A percentile compares a stretch with the other conserved stretches of the same genome.
These are phyloP conservation scores for Aspergillus ibericus DNA, from an alignment of 2,329 filamentous ascomycete genomes.

Conservation along the genomic window DNA sequence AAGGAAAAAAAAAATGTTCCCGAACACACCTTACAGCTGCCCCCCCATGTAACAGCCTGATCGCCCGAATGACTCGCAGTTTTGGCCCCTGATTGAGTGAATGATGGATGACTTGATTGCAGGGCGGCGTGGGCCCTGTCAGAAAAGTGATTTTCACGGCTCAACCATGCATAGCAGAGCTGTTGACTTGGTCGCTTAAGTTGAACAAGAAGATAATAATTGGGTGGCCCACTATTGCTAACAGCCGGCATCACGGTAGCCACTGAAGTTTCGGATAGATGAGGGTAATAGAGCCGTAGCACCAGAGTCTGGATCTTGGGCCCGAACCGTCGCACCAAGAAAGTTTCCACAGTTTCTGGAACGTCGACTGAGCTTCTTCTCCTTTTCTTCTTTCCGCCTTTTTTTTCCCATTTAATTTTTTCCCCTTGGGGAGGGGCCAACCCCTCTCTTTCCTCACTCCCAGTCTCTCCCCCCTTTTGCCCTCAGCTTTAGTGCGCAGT, in stretches of 20 bases:
- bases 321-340: slow-evolving; percentile 18
- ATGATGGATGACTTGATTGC: slow-evolving; percentile 12
- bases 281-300: slow-evolving; percentile 15
- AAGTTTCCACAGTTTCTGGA: slow-evolving; percentile 24
- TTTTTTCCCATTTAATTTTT: not conserved
- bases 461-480: not conserved
- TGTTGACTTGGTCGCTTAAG: not conserved
- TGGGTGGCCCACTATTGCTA: slow-evolving; percentile 5
- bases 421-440: not conserved
- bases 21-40: slow-evolving; percentile 10
- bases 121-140: slow-evolving; percentile 16
- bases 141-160: slow-evolving; percentile 10
- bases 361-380: slow-evolving; percentile 13
- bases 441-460: not conserved
- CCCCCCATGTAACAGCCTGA: slow-evolving; percentile 8
- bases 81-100: slow-evolving; percentile 9
- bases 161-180: not conserved
- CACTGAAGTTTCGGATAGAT: slow-evolving; percentile 22
- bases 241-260: slow-evolving; percentile 10
- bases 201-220: slow-evolving; percentile 1
- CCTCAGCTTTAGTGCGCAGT: slow-evolving; percentile 1
- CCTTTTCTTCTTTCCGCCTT: not conserved
- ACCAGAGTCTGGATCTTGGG: slow-evolving; percentile 22
- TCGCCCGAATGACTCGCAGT: slow-evolving; percentile 14
- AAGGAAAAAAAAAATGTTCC: slow-evolving; percentile 2